Conservation (phyloP, 179 eudicot species). For the Sideroxylon spinosum region DNA sequence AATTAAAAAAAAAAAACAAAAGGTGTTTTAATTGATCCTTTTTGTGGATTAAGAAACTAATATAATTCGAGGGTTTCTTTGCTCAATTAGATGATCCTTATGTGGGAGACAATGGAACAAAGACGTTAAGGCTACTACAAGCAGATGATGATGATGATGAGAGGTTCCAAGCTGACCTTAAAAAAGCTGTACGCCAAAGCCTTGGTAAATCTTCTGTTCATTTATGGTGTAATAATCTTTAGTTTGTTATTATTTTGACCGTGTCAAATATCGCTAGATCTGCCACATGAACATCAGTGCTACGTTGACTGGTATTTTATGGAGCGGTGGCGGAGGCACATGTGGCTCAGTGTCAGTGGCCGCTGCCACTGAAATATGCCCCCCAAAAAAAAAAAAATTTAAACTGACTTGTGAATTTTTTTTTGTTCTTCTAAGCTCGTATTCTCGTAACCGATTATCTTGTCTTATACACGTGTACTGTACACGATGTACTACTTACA, state of each 20-base stretch:
- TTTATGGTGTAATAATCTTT: neutral
- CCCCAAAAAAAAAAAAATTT: too few species aligned
- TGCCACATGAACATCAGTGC: too few species aligned
- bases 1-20: neutral
- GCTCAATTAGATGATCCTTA: slow-evolving; percentile 27
- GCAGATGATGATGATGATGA: slow-evolving; percentile 91
- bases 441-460: too few species aligned
- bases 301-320: too few species aligned
- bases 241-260: neutral
- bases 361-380: too few species aligned
- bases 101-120: slow-evolving; percentile 46
- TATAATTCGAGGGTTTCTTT: slow-evolving; percentile 17
- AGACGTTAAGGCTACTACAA: slow-evolving; percentile 58
- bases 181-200: slow-evolving; percentile 87
- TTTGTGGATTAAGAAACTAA: slow-evolving; percentile 10
- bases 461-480: too few species aligned
- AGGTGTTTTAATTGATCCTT: neutral
- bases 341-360: too few species aligned
- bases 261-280: too few species aligned
- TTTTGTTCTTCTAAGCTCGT: too few species aligned
- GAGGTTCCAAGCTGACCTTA: slow-evolving; percentile 86
- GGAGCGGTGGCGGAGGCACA: too few species aligned
- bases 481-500: too few species aligned
- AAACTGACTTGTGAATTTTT: too few species aligned
- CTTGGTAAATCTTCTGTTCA: slow-evolving; percentile 50